Evolutionary conservation across 1,284 basidiomycete species (phyloP).

Genomic region (Ustilago hordei): DNA sequence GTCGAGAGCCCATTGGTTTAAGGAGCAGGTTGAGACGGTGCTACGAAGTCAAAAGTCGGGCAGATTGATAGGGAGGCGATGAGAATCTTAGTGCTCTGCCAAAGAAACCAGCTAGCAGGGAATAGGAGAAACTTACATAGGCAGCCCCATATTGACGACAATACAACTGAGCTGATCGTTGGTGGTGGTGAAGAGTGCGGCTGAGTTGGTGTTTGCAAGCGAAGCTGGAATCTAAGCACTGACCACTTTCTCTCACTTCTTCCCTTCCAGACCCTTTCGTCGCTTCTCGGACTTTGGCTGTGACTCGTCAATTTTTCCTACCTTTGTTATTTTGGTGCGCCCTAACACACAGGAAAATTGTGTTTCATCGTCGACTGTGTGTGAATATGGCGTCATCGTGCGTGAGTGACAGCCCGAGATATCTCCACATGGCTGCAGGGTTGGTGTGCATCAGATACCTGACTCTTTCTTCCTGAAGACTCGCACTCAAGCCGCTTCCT

Average conservation of each 20-base stretch:
- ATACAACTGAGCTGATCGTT: not conserved
- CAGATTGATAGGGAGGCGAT: not conserved
- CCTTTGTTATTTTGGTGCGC: not conserved
- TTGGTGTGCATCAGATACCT: conserved; percentile 1
- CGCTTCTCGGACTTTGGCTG: not conserved
- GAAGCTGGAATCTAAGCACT: not conserved
- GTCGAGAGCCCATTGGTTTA: conserved; percentile 96
- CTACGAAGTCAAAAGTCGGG: conserved; percentile 15
- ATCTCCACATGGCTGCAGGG: conserved; percentile 24
- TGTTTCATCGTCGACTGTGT: not conserved
- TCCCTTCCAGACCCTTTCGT: conserved; percentile 8
- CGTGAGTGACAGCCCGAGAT: conserved; percentile 7
- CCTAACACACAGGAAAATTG: not conserved
- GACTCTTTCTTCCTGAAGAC: not conserved
- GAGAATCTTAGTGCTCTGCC: not conserved
- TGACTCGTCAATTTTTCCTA: conserved; percentile 3
- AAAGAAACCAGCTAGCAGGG: not conserved
- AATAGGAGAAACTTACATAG: conserved; percentile 27
- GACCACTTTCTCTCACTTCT: conserved; percentile 3
- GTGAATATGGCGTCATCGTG: conserved; percentile 27
- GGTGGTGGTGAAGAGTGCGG: not conserved
- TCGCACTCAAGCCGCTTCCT: not conserved
- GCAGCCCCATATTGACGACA: conserved; percentile 36
- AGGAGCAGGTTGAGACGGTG: conserved; percentile 75
- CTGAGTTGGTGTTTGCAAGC: conserved; percentile 2